Evolutionary conservation across 495 filamentous ascomycete species (phyloP).

Genomic region (Aspergillus egyptiacus): DNA sequence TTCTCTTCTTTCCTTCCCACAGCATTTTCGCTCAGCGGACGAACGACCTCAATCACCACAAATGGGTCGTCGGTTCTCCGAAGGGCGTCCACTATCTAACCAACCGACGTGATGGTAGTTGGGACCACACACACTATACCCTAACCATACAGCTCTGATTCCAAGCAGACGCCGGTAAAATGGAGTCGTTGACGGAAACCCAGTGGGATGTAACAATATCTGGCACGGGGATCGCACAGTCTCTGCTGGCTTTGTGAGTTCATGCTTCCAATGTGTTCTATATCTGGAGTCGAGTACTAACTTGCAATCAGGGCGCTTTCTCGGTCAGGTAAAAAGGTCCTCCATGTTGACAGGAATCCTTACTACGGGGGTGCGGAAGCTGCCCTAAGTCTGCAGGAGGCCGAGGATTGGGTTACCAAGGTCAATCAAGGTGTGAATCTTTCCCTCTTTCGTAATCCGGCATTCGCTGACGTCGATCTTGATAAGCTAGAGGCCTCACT

Average conservation of each 20-base stretch:
- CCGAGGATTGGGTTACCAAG: conserved; percentile 61
- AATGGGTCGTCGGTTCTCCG: conserved; percentile 23
- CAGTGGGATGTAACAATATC: conserved; percentile 87
- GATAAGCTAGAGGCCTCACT: conserved; percentile 27
- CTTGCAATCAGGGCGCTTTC: conserved; percentile 70
- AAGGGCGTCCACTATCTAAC: conserved; percentile 23
- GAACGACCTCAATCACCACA: conserved; percentile 15
- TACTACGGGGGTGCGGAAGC: conserved; percentile 87
- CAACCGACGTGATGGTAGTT: conserved; percentile 25
- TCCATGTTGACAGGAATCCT: conserved; percentile 80
- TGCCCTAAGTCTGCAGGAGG: conserved; percentile 80
- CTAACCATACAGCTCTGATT: conserved; percentile 24
- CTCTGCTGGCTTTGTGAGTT: conserved; percentile 87
- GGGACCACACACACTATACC: conserved; percentile 21
- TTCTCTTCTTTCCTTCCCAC: conserved; percentile 13
- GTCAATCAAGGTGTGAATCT: conserved; percentile 42
- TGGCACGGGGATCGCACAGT: conserved; percentile 85
- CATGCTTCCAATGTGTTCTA: too few relatives aligned
- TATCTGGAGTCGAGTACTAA: too few relatives aligned
- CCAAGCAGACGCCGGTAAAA: conserved; percentile 30
- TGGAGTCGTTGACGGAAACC: conserved; percentile 76
- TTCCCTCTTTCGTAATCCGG: neutral
- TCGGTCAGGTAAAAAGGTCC: conserved; percentile 81
- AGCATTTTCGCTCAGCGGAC: conserved; percentile 12
- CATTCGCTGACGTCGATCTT: conserved; percentile 22